Evolutionary conservation across 345 rosid genomes (phyloP), one percentile per base, ranked within the genome.

Genomic region (Clausena lansium): DNA sequence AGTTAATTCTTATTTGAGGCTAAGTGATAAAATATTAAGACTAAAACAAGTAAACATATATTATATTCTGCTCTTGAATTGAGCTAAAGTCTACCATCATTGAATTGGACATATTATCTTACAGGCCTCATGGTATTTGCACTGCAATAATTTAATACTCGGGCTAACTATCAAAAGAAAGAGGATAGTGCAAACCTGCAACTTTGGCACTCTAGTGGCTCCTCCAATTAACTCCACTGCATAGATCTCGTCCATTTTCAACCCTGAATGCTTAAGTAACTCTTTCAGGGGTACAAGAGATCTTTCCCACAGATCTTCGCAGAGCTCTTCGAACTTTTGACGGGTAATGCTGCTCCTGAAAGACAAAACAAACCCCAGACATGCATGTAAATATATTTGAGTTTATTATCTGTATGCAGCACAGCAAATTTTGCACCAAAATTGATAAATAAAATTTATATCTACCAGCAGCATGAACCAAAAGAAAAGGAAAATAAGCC

Each of bases 161-260:
- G 14, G 2, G 45, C 76, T 39, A 45, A 33, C 60, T 61, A 41
- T 59, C 47, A 65, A 81, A 59, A 67, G 71, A 71, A 66, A 60
- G 45, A 68, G 50, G 50, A 66, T 35, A 80, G 71, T 58, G 70
- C 87, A 75, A 82, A 97, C 99, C 98, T 97, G 98, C 87, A 97
- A 90, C 85, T 97, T 97, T 75, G 99, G 99, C 74, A 97, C 98
- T 87, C 99, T 89, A 59, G 98, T 94, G 75, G 98, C 98, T 66
- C 99, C 99, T 81, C 99, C 99, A 47, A 97, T 93, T 64, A 97
- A 84, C 79, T 97, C 99, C 66, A 94, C 96, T 6, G 98, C 99
- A 88, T 82, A 85, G 78, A 94, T 84, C 68, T 97, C 98, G 75
- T 90, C 93, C 66, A 87, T 81, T 82, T 91, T 87, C 78, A 94